These are phyloP conservation scores for Suhomyces bokatorum DNA, from an alignment of 1,139 yeast genomes.

Conservation along the genomic window DNA sequence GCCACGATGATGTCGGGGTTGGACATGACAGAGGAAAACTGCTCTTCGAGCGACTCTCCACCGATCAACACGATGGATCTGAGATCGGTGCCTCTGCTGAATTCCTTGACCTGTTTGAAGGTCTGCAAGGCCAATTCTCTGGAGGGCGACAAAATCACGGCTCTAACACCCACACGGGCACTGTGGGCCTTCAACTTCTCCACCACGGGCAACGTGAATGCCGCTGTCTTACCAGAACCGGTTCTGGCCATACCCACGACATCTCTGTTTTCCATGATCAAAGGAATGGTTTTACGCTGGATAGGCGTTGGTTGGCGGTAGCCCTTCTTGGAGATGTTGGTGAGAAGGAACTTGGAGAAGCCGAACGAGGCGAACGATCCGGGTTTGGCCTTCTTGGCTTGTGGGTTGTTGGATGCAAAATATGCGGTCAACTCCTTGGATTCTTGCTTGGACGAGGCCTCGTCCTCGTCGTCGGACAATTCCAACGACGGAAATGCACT, in stretches of 20 bases:
- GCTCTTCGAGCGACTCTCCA: constrained; percentile 97
- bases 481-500: constrained; percentile 64
- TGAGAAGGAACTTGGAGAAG: constrained; percentile 66
- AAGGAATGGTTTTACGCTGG: constrained; percentile 92
- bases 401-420: constrained; percentile 42
- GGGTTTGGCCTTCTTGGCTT: constrained; percentile 64
- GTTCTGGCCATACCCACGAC: constrained; percentile 99
- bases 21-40: constrained; percentile 86
- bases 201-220: constrained; percentile 89
- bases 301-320: constrained; percentile 96
- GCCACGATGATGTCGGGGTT: constrained; percentile 96
- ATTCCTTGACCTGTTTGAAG: constrained; percentile 82
- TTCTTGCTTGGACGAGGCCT: constrained; percentile 20
- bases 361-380: constrained; percentile 93
- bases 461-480: constrained; percentile 62
- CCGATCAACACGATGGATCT: constrained; percentile 84
- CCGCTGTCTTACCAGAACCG: constrained; percentile 99
- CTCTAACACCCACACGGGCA: constrained; percentile 87
- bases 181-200: constrained; percentile 82
- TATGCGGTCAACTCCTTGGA: constrained; percentile 45
- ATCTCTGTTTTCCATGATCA: constrained; percentile 83
- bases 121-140: constrained; percentile 96
- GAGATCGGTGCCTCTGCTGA: constrained; percentile 79
- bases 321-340: constrained; percentile 80
- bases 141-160: constrained; percentile 85